These are phyloP conservation scores for Trichoderma brevicompactum DNA, from an alignment of 2,329 filamentous ascomycete genomes.

Conservation along the genomic window DNA sequence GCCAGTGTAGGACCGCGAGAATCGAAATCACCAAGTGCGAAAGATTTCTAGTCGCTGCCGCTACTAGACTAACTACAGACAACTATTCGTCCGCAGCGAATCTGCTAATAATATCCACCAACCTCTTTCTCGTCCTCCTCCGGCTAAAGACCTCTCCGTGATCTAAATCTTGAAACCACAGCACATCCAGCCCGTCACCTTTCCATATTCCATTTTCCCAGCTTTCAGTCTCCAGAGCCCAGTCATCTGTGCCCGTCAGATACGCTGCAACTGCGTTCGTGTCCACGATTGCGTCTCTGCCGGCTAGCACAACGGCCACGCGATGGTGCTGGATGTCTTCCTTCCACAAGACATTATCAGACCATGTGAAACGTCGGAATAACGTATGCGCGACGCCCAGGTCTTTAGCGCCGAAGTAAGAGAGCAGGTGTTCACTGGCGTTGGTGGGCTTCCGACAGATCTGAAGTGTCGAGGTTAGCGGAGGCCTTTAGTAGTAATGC, in stretches of 20 bases:
- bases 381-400: slow-evolving; percentile 63
- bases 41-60: background rate
- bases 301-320: slow-evolving; percentile 55
- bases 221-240: slow-evolving; percentile 29
- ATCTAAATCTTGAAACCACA: slow-evolving; percentile 60
- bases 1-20: background rate
- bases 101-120: slow-evolving; percentile 40
- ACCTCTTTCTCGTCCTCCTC: slow-evolving; percentile 37
- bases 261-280: slow-evolving; percentile 57
- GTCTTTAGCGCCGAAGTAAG: slow-evolving; percentile 64
- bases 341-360: slow-evolving; percentile 64
- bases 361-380: slow-evolving; percentile 64
- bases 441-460: slow-evolving; percentile 47
- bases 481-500: background rate
- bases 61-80: background rate
- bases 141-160: slow-evolving; percentile 60
- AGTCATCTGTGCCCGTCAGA: slow-evolving; percentile 44
- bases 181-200: slow-evolving; percentile 51
- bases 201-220: slow-evolving; percentile 38
- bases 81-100: slow-evolving; percentile 27
- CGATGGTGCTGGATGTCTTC: slow-evolving; percentile 51
- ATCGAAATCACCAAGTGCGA: background rate
- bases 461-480: slow-evolving; percentile 31
- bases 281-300: slow-evolving; percentile 59
- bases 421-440: slow-evolving; percentile 63